Conservation (phyloP, 2,329 filamentous ascomycete species). For the Furcasterigmium furcatum region DNA sequence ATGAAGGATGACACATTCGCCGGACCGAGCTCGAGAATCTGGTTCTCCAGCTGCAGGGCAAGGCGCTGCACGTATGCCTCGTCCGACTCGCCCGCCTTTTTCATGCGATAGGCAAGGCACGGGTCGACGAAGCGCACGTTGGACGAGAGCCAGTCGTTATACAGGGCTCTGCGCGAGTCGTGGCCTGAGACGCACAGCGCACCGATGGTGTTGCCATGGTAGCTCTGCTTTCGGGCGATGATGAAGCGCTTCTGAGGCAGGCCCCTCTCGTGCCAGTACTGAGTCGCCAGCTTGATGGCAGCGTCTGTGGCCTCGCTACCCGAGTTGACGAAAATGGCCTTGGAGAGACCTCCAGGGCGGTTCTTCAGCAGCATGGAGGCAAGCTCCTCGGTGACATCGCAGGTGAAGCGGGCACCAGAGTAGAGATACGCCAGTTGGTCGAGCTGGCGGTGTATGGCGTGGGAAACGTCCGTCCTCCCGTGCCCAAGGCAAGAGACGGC, state of each 20-base stretch:
- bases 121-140: slow-evolving; percentile 3
- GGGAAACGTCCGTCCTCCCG: slow-evolving; percentile 1
- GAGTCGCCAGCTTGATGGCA: slow-evolving; percentile 39
- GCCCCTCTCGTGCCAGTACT: slow-evolving; percentile 39
- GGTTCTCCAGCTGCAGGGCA: too few species aligned
- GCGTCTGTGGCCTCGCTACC: slow-evolving; percentile 37
- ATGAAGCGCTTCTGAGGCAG: slow-evolving; percentile 31
- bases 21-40: slow-evolving; percentile 40
- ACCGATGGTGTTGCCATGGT: slow-evolving; percentile 47
- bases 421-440: slow-evolving; percentile 8
- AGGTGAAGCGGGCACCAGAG: slow-evolving; percentile 8
- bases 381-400: slow-evolving; percentile 5
- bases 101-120: background rate
- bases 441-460: slow-evolving; percentile 3
- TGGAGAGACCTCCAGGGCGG: slow-evolving; percentile 7
- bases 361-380: slow-evolving; percentile 3
- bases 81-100: slow-evolving; percentile 23
- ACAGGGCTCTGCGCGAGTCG: slow-evolving; percentile 17
- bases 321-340: slow-evolving; percentile 9
- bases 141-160: slow-evolving; percentile 7
- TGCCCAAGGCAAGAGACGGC: too few species aligned
- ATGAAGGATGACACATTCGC: slow-evolving; percentile 44
- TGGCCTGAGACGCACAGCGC: slow-evolving; percentile 34
- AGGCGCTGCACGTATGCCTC: slow-evolving; percentile 32
- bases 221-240: slow-evolving; percentile 38